These are phyloP conservation scores for Lepiota venenata DNA, from an alignment of 768 basidiomycete genomes.

Conservation along the genomic window DNA sequence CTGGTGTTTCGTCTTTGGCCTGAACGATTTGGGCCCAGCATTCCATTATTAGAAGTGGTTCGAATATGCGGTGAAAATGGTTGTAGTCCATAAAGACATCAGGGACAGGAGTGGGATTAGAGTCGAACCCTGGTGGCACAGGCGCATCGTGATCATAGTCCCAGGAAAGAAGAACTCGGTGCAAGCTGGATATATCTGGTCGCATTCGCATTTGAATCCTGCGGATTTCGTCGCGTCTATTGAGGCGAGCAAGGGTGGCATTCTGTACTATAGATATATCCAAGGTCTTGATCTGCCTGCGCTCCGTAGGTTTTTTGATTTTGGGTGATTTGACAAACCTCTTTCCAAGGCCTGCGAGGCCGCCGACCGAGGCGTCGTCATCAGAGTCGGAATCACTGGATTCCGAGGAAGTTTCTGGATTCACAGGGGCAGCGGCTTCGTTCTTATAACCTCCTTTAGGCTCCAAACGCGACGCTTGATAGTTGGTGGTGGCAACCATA, in stretches of 20 bases:
- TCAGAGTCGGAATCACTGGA: slow-evolving; percentile 49
- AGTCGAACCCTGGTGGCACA: slow-evolving; percentile 53
- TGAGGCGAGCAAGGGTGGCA: slow-evolving; percentile 45
- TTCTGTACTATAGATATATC: slow-evolving; percentile 47
- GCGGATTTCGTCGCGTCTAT: slow-evolving; percentile 58
- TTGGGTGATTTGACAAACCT: slow-evolving; percentile 61
- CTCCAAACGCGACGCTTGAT: slow-evolving; percentile 6
- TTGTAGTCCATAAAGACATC: slow-evolving; percentile 59
- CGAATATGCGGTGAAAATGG: slow-evolving; percentile 74
- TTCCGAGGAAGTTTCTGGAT: slow-evolving; percentile 28
- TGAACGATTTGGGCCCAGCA: slow-evolving; percentile 86
- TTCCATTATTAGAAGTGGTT: slow-evolving; percentile 84
- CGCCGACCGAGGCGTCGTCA: slow-evolving; percentile 39
- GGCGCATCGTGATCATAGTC: slow-evolving; percentile 67
- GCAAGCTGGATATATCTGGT: slow-evolving; percentile 79
- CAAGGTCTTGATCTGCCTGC: slow-evolving; percentile 61
- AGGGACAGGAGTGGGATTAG: slow-evolving; percentile 47
- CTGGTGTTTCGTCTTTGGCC: slow-evolving; percentile 64
- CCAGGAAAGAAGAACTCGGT: slow-evolving; percentile 83
- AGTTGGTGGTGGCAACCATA: neutral
- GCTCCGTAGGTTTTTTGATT: slow-evolving; percentile 52
- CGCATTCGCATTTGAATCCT: slow-evolving; percentile 66
- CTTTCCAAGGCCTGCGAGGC: slow-evolving; percentile 47
- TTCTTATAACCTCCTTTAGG: slow-evolving; percentile 21
- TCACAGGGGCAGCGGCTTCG: slow-evolving; percentile 22